Percentiles rank a stretch among this genome's conserved stretches.
These are phyloP conservation scores for Corylus heterophylla DNA, from an alignment of 306 rosid genomes.

Conservation along the genomic window DNA sequence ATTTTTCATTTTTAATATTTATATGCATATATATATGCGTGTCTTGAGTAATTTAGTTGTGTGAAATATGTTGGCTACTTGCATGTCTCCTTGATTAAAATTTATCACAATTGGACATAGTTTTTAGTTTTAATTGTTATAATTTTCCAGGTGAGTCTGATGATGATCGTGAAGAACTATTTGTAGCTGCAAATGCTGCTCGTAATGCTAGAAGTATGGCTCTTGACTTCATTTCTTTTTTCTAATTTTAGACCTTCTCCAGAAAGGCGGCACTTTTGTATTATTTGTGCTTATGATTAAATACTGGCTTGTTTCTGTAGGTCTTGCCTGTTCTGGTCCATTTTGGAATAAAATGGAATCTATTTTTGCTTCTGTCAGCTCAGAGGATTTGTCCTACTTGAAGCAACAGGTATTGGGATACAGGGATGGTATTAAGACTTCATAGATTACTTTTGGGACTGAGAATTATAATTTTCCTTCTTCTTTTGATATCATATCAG, in stretches of 20 bases:
- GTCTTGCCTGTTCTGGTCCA: constrained; percentile 62
- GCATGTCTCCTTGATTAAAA: neutral
- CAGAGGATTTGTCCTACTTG: constrained; percentile 69
- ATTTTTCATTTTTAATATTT: neutral
- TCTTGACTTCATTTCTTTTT: constrained; percentile 29
- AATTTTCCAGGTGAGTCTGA: constrained; percentile 76
- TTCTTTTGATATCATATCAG: constrained; percentile 46
- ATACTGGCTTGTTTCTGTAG: constrained; percentile 46
- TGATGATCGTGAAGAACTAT: constrained; percentile 75
- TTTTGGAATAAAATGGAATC: constrained; percentile 83
- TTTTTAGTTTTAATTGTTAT: constrained; percentile 22
- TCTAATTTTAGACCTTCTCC: constrained; percentile 1
- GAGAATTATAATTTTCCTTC: constrained; percentile 31
- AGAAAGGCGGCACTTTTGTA: constrained; percentile 14
- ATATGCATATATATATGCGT: neutral
- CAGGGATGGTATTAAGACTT: constrained; percentile 25
- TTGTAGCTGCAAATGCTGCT: constrained; percentile 73
- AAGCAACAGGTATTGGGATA: constrained; percentile 66
- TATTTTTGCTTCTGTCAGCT: constrained; percentile 61
- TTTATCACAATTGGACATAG: neutral
- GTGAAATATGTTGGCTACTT: neutral
- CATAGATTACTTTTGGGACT: neutral
- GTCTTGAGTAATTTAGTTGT: neutral
- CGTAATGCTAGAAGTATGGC: constrained; percentile 68
- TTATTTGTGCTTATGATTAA: constrained; percentile 29